Percentiles rank a stretch among this genome's conserved stretches.
Evolutionary conservation across 805 yeast species (phyloP).

Genomic region (Candida incommunis): DNA sequence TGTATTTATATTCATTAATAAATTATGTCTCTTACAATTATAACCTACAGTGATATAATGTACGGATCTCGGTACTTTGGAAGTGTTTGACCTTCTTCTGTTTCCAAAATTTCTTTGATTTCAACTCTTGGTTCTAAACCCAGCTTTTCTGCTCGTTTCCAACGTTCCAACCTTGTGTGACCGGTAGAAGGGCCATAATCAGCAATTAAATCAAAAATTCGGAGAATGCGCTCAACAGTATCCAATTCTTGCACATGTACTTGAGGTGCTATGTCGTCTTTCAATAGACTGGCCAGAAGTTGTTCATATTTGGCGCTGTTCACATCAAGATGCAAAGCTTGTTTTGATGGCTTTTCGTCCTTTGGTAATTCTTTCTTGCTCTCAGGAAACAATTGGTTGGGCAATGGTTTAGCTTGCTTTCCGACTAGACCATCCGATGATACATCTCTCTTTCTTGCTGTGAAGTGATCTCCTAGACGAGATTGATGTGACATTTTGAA

Average conservation of each 20-base stretch:
- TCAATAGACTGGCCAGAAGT: not conserved
- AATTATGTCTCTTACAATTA: not conserved
- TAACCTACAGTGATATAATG: not conserved
- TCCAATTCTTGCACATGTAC: constrained; percentile 18
- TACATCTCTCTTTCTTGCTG: too few species aligned
- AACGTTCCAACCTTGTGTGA: constrained; percentile 23
- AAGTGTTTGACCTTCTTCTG: constrained; percentile 8
- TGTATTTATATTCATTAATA: not conserved
- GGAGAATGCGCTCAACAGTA: constrained; percentile 18
- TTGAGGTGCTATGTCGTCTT: not conserved
- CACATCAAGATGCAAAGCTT: not conserved
- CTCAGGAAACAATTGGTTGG: not conserved
- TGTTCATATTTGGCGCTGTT: not conserved
- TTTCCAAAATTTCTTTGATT: constrained; percentile 18
- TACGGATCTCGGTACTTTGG: constrained; percentile 1
- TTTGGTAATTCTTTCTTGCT: not conserved
- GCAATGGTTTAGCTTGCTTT: not conserved
- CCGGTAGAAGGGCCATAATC: constrained; percentile 28
- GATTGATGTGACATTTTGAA: too few species aligned
- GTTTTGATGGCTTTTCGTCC: too few species aligned
- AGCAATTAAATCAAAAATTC: constrained; percentile 20
- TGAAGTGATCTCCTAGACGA: too few species aligned
- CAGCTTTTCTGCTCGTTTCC: constrained; percentile 23
- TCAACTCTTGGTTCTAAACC: constrained; percentile 24
- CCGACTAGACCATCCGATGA: not conserved